These are phyloP conservation scores for Amphirosellinia nigrospora DNA, from an alignment of 495 filamentous ascomycete genomes.

Conservation along the genomic window DNA sequence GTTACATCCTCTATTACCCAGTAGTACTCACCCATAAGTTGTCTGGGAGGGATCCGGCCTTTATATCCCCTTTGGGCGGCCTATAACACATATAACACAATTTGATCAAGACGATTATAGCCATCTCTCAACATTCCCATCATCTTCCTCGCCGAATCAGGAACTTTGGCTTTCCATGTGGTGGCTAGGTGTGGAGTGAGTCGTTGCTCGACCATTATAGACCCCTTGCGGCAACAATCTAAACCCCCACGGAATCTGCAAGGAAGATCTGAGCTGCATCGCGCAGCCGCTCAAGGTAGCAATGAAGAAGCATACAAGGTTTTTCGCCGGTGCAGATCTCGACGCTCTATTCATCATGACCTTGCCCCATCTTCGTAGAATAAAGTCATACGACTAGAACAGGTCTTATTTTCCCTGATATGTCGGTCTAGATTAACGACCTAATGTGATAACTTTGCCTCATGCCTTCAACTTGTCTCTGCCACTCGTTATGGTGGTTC, in stretches of 20 bases:
- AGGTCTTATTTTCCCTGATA: neutral
- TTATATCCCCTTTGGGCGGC: slow-evolving; percentile 1
- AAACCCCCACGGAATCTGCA: slow-evolving; percentile 17
- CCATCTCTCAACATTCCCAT: neutral
- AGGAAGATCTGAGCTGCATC: slow-evolving; percentile 13
- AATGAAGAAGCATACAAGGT: neutral
- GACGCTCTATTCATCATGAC: neutral
- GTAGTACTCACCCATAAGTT: neutral
- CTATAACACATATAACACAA: too few species aligned
- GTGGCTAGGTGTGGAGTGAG: neutral
- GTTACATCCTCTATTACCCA: neutral
- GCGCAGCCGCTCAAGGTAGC: slow-evolving; percentile 15
- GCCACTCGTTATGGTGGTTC: slow-evolving; percentile 43
- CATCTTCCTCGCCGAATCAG: neutral
- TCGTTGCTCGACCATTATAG: neutral
- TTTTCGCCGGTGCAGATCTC: neutral
- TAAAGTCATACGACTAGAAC: neutral
- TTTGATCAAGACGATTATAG: neutral
- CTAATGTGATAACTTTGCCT: neutral
- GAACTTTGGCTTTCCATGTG: neutral
- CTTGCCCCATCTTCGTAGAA: neutral
- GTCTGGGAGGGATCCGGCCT: neutral
- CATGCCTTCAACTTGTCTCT: slow-evolving; percentile 6
- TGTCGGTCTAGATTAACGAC: neutral
- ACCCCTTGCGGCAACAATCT: neutral